phyloP scores from a whole-genome alignment of 768 basidiomycete species.

The Lyophyllum decastes region DNA sequence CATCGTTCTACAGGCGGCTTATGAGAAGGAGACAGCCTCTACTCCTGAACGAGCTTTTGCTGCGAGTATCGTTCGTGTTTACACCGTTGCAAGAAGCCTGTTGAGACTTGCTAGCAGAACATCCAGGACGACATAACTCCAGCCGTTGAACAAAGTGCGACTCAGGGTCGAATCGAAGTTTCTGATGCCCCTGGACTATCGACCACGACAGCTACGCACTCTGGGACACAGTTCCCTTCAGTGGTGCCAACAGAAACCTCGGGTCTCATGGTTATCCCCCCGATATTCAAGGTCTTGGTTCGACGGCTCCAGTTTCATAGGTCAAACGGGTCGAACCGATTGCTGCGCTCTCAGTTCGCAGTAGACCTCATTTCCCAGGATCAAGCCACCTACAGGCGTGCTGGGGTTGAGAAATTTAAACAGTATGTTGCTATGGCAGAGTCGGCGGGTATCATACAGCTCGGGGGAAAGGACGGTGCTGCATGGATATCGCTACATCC shows the following conservation, averaged over 20 bases:
- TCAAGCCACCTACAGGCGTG: not conserved
- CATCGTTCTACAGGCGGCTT: no score
- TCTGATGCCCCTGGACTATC: not conserved
- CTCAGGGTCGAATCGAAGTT: not conserved
- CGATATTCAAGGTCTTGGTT: not conserved
- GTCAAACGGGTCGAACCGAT: not conserved
- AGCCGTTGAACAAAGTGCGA: no score
- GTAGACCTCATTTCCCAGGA: not conserved
- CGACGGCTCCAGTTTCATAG: not conserved
- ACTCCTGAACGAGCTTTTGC: no score
- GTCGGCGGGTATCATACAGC: not conserved
- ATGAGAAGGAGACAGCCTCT: no score
- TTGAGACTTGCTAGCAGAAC: no score
- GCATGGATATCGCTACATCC: not conserved
- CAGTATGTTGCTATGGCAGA: not conserved
- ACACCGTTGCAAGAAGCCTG: no score
- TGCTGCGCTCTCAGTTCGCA: not conserved
- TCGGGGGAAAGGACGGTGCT: not conserved
- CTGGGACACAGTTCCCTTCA: not conserved
- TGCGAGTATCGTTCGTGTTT: no score
- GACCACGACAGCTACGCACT: not conserved
- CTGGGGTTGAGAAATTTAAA: not conserved
- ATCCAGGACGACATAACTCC: no score
- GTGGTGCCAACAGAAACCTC: not conserved
- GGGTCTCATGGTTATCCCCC: not conserved